A percentile compares a stretch with the other conserved stretches of the same genome.
phyloP scores from a whole-genome alignment of 2,329 filamentous ascomycete genomes.

The Xylariales sp. region DNA sequence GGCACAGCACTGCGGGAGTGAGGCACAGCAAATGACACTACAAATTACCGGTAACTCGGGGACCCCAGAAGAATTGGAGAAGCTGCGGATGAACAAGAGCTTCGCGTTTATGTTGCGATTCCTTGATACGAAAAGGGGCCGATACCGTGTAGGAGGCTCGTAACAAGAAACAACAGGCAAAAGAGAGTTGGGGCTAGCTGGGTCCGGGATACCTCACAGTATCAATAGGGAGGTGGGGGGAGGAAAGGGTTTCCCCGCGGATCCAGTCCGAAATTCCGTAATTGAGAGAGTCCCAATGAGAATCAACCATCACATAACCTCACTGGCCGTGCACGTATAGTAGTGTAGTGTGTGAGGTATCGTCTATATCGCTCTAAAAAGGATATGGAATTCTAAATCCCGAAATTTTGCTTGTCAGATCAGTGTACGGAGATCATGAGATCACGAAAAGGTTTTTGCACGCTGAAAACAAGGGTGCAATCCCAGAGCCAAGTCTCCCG shows the following conservation, averaged over 20 bases:
- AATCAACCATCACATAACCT: neutral
- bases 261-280: constrained; percentile 27
- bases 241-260: constrained; percentile 17
- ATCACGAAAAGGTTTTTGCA: constrained; percentile 21
- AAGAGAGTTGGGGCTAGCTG: neutral
- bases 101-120: neutral
- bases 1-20: constrained; percentile 12
- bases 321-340: neutral
- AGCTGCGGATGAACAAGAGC: neutral
- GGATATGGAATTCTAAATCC: constrained; percentile 13
- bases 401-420: neutral
- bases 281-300: constrained; percentile 20
- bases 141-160: constrained; percentile 1
- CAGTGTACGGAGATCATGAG: constrained; percentile 16
- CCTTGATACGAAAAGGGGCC: too few relatives aligned
- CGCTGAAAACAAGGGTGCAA: constrained; percentile 14
- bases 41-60: neutral
- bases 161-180: constrained; percentile 2
- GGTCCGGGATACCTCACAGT: constrained; percentile 4
- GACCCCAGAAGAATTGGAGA: constrained; percentile 14
- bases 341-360: too few relatives aligned
- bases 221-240: constrained; percentile 26
- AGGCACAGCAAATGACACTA: constrained; percentile 25
- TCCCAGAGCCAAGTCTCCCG: constrained; percentile 20
- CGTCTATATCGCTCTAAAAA: neutral